Evolutionary conservation across 2,329 filamentous ascomycete genomes (phyloP).

Genomic region (Epichloe aotearoae): DNA sequence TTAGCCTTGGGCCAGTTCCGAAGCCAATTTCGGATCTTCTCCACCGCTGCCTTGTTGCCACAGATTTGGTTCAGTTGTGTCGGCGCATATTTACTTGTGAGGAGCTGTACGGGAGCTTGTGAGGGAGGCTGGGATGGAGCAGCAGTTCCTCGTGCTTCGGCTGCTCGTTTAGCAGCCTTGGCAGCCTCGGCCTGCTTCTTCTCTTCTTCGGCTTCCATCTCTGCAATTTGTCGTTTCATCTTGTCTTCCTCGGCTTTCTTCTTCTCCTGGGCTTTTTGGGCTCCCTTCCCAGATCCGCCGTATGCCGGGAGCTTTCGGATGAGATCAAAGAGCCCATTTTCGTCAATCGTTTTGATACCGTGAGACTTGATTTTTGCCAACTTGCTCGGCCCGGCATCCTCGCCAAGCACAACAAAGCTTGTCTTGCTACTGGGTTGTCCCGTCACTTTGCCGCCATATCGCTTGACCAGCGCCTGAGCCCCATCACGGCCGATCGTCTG

Average conservation of each 20-base stretch:
- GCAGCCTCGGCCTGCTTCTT: conserved; percentile 38
- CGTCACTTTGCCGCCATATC: conserved; percentile 86
- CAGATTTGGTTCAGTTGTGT: conserved; percentile 77
- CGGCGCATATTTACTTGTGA: conserved; percentile 93
- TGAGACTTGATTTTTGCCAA: conserved; percentile 70
- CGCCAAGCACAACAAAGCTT: conserved; percentile 80
- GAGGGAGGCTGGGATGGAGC: conserved; percentile 23
- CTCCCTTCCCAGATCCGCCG: conserved; percentile 78
- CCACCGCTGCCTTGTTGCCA: conserved; percentile 82
- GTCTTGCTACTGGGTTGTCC: conserved; percentile 82
- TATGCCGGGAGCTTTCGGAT: conserved; percentile 71
- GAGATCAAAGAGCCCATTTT: conserved; percentile 79
- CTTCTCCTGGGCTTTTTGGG: conserved; percentile 74
- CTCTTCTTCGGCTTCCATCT: conserved; percentile 76
- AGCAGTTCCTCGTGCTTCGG: conserved; percentile 16
- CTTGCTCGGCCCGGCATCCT: conserved; percentile 88
- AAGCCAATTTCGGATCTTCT: conserved; percentile 82
- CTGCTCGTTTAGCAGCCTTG: conserved; percentile 32
- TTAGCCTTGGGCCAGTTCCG: conserved; percentile 67
- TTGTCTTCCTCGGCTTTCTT: conserved; percentile 74
- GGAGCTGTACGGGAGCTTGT: conserved; percentile 53
- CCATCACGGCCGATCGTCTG: conserved; percentile 72
- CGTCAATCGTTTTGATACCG: conserved; percentile 83
- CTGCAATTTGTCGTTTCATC: conserved; percentile 62
- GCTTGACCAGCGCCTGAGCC: conserved; percentile 74